These are phyloP conservation scores for Zygoascus biomembranicola DNA, from an alignment of 805 yeast genomes.

Conservation along the genomic window DNA sequence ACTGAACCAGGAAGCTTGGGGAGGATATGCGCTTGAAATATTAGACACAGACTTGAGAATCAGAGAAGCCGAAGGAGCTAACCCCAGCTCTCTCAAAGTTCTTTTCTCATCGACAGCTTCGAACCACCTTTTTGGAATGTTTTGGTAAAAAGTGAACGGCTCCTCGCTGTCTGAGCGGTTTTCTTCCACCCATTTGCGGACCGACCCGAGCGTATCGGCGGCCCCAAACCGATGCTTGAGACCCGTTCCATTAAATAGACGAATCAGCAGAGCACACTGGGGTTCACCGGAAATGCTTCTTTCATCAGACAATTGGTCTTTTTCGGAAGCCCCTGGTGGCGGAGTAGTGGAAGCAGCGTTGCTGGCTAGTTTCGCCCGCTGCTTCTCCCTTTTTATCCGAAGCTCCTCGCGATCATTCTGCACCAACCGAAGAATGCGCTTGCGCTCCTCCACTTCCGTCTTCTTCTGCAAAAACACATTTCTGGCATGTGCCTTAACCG, in stretches of 20 bases:
- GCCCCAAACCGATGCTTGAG: slow-evolving; percentile 43
- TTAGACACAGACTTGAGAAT: slow-evolving; percentile 54
- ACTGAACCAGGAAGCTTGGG: slow-evolving; percentile 11
- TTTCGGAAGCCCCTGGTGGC: background rate
- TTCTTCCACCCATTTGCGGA: slow-evolving; percentile 52
- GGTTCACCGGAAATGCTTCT: background rate
- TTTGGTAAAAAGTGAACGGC: slow-evolving; percentile 44
- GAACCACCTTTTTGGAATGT: slow-evolving; percentile 56
- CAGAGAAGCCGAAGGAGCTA: slow-evolving; percentile 67
- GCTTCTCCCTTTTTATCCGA: background rate
- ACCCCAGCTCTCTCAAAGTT: slow-evolving; percentile 44
- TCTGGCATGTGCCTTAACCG: background rate
- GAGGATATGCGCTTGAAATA: slow-evolving; percentile 24
- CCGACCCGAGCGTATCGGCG: slow-evolving; percentile 41
- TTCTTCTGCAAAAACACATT: background rate
- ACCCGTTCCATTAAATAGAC: slow-evolving; percentile 60
- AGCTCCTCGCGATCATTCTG: slow-evolving; percentile 47
- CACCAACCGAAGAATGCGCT: slow-evolving; percentile 45
- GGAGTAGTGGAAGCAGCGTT: background rate
- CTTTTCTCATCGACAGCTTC: slow-evolving; percentile 56
- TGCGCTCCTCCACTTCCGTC: slow-evolving; percentile 38
- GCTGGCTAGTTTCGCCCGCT: background rate
- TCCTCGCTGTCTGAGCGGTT: slow-evolving; percentile 41
- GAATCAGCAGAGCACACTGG: slow-evolving; percentile 44
- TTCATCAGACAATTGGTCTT: background rate